These are phyloP conservation scores for Ettlia oleoabundans DNA, from an alignment of 139 green algal species.

Conservation along the genomic window DNA sequence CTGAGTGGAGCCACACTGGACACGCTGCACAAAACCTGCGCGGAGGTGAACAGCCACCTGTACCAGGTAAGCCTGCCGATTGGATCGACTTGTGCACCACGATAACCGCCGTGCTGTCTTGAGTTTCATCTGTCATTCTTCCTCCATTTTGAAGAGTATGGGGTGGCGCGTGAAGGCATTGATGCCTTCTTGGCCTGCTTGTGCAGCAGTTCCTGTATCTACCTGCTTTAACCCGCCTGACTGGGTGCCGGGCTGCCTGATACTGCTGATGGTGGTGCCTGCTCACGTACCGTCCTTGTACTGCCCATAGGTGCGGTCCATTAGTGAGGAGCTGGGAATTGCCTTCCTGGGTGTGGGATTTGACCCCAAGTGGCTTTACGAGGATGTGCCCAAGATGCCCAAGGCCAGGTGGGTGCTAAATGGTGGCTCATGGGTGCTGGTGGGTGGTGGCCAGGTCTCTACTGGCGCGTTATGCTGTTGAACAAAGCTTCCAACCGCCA, in stretches of 20 bases:
- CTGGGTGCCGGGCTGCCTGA: no score
- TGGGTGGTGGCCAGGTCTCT: not conserved
- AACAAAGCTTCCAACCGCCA: no score
- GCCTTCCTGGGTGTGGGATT: conserved; percentile 88
- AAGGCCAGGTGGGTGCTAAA: conserved; percentile 71
- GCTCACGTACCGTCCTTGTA: no score
- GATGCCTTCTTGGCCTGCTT: no score
- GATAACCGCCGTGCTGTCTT: no score
- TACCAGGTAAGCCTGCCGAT: conserved; percentile 54
- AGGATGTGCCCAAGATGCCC: conserved; percentile 95
- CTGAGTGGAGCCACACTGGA: conserved; percentile 91
- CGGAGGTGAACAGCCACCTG: conserved; percentile 96
- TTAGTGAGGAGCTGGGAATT: conserved; percentile 66
- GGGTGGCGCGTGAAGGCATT: no score
- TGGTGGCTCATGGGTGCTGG: not conserved
- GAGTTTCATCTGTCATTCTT: no score
- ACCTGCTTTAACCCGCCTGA: no score
- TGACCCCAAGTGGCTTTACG: conserved; percentile 88
- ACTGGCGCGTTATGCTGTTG: not conserved
- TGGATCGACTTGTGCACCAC: not conserved
- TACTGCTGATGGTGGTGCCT: no score
- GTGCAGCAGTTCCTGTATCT: no score
- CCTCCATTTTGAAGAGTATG: no score
- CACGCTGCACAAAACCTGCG: conserved; percentile 93
- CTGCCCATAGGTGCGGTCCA: conserved; percentile 57